phyloP scores from a whole-genome alignment of 1,284 basidiomycete species.

The Fomes fomentarius region DNA sequence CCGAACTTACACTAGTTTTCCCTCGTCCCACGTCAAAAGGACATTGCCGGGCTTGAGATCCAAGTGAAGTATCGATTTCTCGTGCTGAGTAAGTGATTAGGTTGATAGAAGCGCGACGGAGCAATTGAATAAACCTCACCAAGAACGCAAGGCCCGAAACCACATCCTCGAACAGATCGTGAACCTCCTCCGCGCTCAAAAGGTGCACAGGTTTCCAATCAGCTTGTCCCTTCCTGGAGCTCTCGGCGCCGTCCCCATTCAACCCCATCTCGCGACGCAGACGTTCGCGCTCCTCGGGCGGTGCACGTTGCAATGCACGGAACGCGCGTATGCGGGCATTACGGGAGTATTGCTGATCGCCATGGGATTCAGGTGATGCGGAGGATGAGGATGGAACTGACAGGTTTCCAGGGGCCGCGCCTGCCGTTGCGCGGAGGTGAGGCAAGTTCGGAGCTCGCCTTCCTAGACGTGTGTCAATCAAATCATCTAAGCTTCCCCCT shows the following conservation, averaged over 20 bases:
- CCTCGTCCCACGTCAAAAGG: slow-evolving; percentile 90
- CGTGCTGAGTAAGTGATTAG: slow-evolving; percentile 55
- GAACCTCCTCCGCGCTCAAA: slow-evolving; percentile 80
- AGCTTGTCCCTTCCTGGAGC: slow-evolving; percentile 19
- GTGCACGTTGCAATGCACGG: slow-evolving; percentile 64
- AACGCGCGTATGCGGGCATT: slow-evolving; percentile 77
- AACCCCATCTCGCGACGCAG: slow-evolving; percentile 53
- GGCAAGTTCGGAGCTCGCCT: slow-evolving; percentile 25
- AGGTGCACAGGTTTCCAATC: slow-evolving; percentile 76
- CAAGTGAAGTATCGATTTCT: slow-evolving; percentile 85
- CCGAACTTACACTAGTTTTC: slow-evolving; percentile 68
- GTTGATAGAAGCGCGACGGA: background rate
- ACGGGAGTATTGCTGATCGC: slow-evolving; percentile 48
- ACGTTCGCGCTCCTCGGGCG: slow-evolving; percentile 65
- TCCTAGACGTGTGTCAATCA: slow-evolving; percentile 78
- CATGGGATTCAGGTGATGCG: slow-evolving; percentile 29
- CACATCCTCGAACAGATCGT: slow-evolving; percentile 77
- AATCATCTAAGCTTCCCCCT: slow-evolving; percentile 81
- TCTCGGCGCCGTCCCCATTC: slow-evolving; percentile 20
- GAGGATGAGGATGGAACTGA: slow-evolving; percentile 15
- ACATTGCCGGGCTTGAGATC: slow-evolving; percentile 95
- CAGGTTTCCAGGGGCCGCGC: slow-evolving; percentile 11
- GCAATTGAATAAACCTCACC: slow-evolving; percentile 43
- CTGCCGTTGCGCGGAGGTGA: slow-evolving; percentile 28
- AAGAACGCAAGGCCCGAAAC: slow-evolving; percentile 81